Evolutionary conservation across 2,329 filamentous ascomycete species (phyloP).

Genomic region (Aspergillus flavus): DNA sequence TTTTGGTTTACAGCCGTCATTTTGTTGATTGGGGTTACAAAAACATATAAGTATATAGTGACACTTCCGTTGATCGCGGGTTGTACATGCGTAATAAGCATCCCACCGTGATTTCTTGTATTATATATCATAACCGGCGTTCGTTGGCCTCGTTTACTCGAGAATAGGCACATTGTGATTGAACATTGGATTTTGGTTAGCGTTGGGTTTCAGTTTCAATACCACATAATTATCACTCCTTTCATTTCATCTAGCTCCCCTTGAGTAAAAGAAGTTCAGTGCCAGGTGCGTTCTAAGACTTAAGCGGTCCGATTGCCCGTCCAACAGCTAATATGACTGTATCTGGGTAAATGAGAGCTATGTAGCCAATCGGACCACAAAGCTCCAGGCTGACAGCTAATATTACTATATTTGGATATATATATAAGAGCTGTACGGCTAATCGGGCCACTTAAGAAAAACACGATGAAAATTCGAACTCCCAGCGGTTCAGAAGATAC

Average conservation of each 20-base stretch:
- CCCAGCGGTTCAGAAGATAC: neutral
- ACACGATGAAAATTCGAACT: neutral
- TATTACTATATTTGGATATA: too few species aligned
- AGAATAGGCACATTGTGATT: neutral
- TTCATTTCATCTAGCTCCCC: neutral
- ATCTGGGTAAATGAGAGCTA: too few species aligned
- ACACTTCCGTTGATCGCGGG: neutral
- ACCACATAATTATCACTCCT: neutral
- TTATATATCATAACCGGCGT: neutral
- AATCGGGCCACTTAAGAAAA: neutral
- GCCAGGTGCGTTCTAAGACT: too few species aligned
- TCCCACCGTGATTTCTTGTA: neutral
- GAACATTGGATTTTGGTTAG: too few species aligned
- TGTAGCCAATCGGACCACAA: too few species aligned
- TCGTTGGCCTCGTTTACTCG: neutral
- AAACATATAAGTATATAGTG: neutral
- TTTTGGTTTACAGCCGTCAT: neutral
- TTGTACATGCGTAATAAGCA: neutral
- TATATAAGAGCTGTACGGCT: too few species aligned
- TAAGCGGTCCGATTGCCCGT: neutral
- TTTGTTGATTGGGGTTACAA: neutral
- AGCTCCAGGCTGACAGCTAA: too few species aligned
- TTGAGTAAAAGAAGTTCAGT: too few species aligned
- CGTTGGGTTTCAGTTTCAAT: neutral
- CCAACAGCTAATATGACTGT: neutral